Base-by-base conservation (phyloP, 257 asterid species). In the Solanum appendiculatum region DNA sequence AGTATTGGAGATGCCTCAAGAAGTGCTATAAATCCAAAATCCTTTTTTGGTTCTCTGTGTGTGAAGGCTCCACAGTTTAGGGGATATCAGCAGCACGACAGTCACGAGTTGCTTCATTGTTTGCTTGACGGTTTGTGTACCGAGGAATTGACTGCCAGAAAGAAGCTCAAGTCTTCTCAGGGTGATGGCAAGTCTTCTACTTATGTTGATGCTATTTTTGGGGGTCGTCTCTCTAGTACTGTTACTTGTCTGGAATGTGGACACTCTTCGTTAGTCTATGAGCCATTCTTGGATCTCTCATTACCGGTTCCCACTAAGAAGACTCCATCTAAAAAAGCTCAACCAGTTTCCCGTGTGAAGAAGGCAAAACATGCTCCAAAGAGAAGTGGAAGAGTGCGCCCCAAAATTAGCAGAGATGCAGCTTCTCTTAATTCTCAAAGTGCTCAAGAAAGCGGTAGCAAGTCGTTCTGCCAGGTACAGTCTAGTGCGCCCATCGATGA, bases 51-150 rank as follows among this genome's bases (percentile, higher is more conserved):
- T 34, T 91, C 92, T 87, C 89, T 97, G 72, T 97, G 98, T 86
- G 87, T 92, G 7, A 97, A 95, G 89, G 93, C 96, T 86, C 98
- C 99, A 25, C 98, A 94, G 88, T 97, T 97, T 87, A 94, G 91
- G 90, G 99, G 99, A 86, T 95, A 90, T 92, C 97, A 94, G 85
- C 99, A 97, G 73, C 99, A 97, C 29, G 99, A 97, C 90, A 94
- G 99, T 89, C 99, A 97, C 46, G 99, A 97, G 91, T 86, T 97
- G 88, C 98, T 97, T 86, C 94, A 95, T 42, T 95, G 94, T 91
- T 92, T 97, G 90, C 96, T 97, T 42, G 99, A 97, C 86, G 97
- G 94, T 74, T 92, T 94, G 93, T 86, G 94, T 29, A 84, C 92
- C 13, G 99, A 97, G 88, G 98, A 97, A 89, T 70, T 89, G 89